Evolutionary conservation across 768 basidiomycete species (phyloP).

Genomic region (Boletus coccyginus): DNA sequence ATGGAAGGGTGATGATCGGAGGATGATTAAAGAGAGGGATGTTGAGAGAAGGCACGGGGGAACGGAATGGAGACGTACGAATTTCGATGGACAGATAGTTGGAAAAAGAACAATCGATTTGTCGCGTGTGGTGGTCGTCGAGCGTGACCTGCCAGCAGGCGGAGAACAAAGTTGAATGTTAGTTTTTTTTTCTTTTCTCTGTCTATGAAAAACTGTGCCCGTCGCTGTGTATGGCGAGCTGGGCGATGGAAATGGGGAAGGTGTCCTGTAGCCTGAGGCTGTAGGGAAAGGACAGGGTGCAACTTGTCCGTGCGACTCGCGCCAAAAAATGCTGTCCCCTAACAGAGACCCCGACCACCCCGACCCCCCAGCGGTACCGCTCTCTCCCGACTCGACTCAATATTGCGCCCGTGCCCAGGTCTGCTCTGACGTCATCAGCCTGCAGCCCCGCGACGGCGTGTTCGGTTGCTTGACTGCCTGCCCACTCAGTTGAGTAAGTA

Average conservation of each 20-base stretch:
- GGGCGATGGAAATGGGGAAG: conserved; percentile 17
- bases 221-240: conserved; percentile 38
- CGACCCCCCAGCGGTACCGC: conserved; percentile 13
- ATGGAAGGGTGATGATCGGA: conserved; percentile 10
- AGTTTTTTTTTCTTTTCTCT: conserved; percentile 26
- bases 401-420: neutral
- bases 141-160: conserved; percentile 92
- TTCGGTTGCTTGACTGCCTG: neutral
- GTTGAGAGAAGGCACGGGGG: neutral
- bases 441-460: conserved; percentile 2
- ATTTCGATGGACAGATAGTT: conserved; percentile 44
- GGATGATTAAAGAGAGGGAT: neutral
- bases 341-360: conserved; percentile 26
- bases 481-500: too few relatives aligned
- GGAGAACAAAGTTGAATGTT: conserved; percentile 57
- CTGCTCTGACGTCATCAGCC: conserved; percentile 6
- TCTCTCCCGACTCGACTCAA: neutral
- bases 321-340: conserved; percentile 31
- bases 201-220: conserved; percentile 39
- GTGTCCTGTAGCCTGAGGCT: conserved; percentile 39
- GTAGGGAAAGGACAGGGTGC: conserved; percentile 38
- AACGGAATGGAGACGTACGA: conserved; percentile 33
- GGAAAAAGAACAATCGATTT: conserved; percentile 47
- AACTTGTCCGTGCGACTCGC: conserved; percentile 30
- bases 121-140: conserved; percentile 78